phyloP scores from a whole-genome alignment of 73 alveolate species.

The Halteria grandinella region DNA sequence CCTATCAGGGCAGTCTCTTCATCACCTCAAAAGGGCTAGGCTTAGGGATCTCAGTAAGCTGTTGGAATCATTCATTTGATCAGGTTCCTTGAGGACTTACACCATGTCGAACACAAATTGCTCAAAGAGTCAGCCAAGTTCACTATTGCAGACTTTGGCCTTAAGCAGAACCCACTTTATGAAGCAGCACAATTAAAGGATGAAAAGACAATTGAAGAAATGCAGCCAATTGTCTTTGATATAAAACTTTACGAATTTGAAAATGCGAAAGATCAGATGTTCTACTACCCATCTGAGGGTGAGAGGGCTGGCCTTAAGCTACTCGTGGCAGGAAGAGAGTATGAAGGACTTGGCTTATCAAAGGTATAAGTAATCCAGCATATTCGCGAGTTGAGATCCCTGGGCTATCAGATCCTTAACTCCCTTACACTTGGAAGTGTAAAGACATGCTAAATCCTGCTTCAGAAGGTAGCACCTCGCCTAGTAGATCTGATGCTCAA shows the following conservation, averaged over 20 bases:
- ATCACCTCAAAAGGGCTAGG: too few relatives aligned
- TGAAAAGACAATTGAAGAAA: conserved; percentile 34
- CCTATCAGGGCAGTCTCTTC: too few relatives aligned
- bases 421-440: conserved; percentile 12
- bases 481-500: too few relatives aligned
- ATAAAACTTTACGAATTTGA: conserved; percentile 2
- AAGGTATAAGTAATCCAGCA: conserved; percentile 31
- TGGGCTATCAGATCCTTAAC: conserved; percentile 33
- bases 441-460: too few relatives aligned
- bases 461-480: too few relatives aligned
- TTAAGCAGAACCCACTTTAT: not conserved
- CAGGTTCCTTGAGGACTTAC: conserved; percentile 1
- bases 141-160: conserved; percentile 27
- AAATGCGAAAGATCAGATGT: conserved; percentile 4
- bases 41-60: too few relatives aligned
- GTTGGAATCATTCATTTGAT: too few relatives aligned
- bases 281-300: not conserved
- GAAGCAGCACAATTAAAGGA: conserved; percentile 32
- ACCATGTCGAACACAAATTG: conserved; percentile 4
- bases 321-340: conserved; percentile 13
- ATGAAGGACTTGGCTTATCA: conserved; percentile 17
- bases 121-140: conserved; percentile 5
- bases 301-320: not conserved
- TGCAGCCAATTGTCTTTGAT: conserved; percentile 17
- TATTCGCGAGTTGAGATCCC: conserved; percentile 25